These are phyloP conservation scores for Paulownia fortunei DNA, from an alignment of 257 asterid species.

Conservation along the genomic window DNA sequence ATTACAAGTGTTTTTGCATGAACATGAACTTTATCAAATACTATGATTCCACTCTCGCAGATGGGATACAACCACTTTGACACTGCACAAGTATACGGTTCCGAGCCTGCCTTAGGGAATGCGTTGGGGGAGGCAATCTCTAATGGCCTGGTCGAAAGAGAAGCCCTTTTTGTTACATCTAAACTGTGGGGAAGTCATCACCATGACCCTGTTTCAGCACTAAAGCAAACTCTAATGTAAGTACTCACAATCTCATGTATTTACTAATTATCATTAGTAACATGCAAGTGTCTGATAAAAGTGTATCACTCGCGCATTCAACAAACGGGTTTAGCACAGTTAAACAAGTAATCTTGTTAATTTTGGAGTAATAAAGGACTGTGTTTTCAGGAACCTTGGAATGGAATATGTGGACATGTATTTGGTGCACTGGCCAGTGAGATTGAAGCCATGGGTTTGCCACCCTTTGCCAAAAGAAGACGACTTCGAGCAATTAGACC, in stretches of 20 bases:
- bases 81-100: constrained; percentile 83
- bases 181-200: constrained; percentile 89
- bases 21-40: neutral
- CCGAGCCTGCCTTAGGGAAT: constrained; percentile 75
- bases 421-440: constrained; percentile 94
- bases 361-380: neutral
- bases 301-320: too few species aligned
- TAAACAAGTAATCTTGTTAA: neutral
- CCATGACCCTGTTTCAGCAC: constrained; percentile 78
- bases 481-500: constrained; percentile 61
- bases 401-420: constrained; percentile 85
- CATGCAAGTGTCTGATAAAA: neutral
- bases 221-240: constrained; percentile 70
- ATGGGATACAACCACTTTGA: constrained; percentile 87
- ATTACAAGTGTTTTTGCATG: too few species aligned
- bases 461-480: constrained; percentile 64
- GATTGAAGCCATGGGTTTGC: constrained; percentile 61
- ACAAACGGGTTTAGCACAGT: neutral
- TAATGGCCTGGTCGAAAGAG: constrained; percentile 53
- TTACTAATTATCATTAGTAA: too few species aligned
- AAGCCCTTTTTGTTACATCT: constrained; percentile 66
- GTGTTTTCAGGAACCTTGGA: constrained; percentile 56
- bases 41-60: constrained; percentile 37
- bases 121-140: constrained; percentile 59
- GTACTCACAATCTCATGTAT: neutral